Base-by-base conservation (phyloP, 1,139 yeast genomes). In the Meyerozyma guilliermondii region DNA sequence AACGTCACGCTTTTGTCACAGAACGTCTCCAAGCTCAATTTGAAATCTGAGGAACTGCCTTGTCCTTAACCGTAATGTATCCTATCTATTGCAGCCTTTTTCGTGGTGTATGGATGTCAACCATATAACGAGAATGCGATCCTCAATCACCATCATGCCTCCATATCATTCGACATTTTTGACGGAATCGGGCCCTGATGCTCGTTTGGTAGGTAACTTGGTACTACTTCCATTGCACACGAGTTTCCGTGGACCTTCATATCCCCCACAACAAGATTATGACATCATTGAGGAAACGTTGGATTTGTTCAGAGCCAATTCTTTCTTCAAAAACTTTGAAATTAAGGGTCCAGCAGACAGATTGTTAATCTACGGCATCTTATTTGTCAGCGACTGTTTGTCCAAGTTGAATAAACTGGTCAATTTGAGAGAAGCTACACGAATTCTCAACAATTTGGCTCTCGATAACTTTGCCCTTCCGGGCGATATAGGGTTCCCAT, bases 301-400 rank as follows among this genome's bases (percentile, higher is more conserved):
- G 46, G 98, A 92, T 64, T 74, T 92, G 46, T 92, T 92, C 65
- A 76, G 98, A 52, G 97, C 98, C 56, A 92, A 92, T 65, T 87
- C 96, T 7, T 91, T 92, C 66, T 92, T 94, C 76, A 85, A 87
- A 61, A 92, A 92, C 72, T 94, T 92, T 64, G 98, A 94, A 67
- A 89, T 92, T 67, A 88, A 88, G 62, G 96, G 97, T 10, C 88
- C 95, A 16, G 86, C 97, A 3, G 99, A 92, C 64, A 76, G 99
- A 52, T 78, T 92, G n/a, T 73, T 92, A 49, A 91, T 94, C 56
- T 92, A 92, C 61, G 99, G 98, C n/a, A 92, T 92, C 46, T 71
- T 94, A 47, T 92, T 81, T 61, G 80, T 87, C 35, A 86, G 94
- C 45, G 95, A 88, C 58, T 88, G 97, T 63, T 73, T 92, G 49